A percentile compares a stretch with the other conserved stretches of the same genome.
These are phyloP conservation scores for Clitopilus passeckerianus DNA, from an alignment of 768 basidiomycete species.

Conservation along the genomic window DNA sequence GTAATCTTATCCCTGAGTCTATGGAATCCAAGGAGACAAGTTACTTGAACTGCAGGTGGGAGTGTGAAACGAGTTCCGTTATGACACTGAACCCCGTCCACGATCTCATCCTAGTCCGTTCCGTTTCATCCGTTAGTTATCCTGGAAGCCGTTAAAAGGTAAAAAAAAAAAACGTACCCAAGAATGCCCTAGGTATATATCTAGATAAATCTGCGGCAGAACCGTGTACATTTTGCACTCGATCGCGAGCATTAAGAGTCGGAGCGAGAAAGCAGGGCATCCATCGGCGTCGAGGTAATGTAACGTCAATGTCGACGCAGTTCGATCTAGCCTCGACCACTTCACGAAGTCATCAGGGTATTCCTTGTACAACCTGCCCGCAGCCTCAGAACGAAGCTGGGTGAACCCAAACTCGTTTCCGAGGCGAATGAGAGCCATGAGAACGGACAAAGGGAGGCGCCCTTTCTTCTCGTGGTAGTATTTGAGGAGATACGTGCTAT, in stretches of 20 bases:
- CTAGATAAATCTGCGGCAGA: neutral
- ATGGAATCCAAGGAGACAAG: neutral
- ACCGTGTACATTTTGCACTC: neutral
- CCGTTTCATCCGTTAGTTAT: neutral
- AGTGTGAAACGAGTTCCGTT: neutral
- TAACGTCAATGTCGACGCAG: neutral
- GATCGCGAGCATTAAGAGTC: neutral
- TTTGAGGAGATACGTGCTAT: neutral
- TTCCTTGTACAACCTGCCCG: constrained; percentile 4
- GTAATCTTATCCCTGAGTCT: neutral
- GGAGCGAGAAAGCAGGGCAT: neutral
- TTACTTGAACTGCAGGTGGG: neutral
- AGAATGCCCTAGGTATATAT: neutral
- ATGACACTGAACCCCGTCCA: neutral
- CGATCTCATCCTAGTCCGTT: neutral
- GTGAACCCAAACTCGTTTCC: constrained; percentile 12
- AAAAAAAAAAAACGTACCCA: neutral
- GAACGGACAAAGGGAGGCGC: neutral
- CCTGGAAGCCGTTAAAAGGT: neutral
- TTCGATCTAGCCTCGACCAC: neutral
- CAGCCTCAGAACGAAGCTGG: constrained; percentile 7
- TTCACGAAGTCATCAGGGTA: constrained; percentile 6
- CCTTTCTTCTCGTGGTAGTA: neutral
- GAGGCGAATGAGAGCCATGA: constrained; percentile 6
- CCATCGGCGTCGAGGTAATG: neutral